These are phyloP conservation scores for Malassezia equina DNA, from an alignment of 1,284 basidiomycete genomes.

Conservation along the genomic window DNA sequence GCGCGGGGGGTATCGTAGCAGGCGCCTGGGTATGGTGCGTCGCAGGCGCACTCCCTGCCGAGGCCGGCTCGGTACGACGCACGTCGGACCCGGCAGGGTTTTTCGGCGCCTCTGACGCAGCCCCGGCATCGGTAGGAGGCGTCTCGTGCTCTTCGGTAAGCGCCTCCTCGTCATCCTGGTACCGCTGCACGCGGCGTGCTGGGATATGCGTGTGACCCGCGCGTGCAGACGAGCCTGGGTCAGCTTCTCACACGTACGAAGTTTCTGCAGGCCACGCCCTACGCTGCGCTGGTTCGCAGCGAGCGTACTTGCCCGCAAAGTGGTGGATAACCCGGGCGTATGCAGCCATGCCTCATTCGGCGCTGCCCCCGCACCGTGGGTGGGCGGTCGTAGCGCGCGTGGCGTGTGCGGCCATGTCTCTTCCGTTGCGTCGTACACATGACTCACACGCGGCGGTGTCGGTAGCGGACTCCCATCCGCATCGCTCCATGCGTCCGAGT, in stretches of 20 bases:
- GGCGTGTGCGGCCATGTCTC: not conserved
- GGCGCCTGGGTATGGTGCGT: constrained; percentile 20
- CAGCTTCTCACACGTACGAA: constrained; percentile 7
- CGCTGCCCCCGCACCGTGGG: not conserved
- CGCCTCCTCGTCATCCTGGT: constrained; percentile 38
- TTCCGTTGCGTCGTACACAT: constrained; percentile 2
- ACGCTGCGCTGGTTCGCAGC: constrained; percentile 14
- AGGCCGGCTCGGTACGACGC: not conserved
- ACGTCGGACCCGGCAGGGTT: too few relatives aligned
- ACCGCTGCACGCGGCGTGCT: constrained; percentile 28
- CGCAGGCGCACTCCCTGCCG: not conserved
- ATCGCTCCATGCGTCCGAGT: not conserved
- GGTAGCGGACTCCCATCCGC: constrained; percentile 16
- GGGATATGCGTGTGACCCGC: constrained; percentile 26
- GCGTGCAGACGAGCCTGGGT: constrained; percentile 8
- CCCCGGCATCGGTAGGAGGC: too few relatives aligned
- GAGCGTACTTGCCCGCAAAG: not conserved
- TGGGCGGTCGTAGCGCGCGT: not conserved
- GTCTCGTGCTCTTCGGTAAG: constrained; percentile 15
- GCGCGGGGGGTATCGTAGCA: constrained; percentile 11
- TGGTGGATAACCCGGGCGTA: constrained; percentile 3
- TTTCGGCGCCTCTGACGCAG: too few relatives aligned
- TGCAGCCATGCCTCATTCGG: not conserved
- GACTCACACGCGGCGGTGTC: constrained; percentile 18
- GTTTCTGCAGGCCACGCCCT: constrained; percentile 12